Evolutionary conservation across 345 rosid genomes (phyloP), one percentile per base, ranked within the genome.

Genomic region (Odontarrhena argentea): DNA sequence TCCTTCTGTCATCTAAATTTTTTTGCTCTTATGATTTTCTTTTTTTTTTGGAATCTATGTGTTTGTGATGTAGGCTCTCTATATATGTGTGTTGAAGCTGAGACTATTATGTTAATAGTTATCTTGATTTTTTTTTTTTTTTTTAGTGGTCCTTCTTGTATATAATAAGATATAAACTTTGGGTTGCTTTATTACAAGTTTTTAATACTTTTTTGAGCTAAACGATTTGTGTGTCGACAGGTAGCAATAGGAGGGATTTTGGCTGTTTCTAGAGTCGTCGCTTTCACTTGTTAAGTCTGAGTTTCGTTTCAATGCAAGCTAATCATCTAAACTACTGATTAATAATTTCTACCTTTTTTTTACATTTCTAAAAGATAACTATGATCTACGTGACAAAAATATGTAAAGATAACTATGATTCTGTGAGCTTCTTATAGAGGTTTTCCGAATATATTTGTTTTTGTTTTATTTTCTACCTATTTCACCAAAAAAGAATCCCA

Each of bases 1-100:
- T 44, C 62, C 83, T 40, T 70, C 79, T 10, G 71, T 66, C 86
- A 81, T 84, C 63, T 35, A 32, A 49, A 36, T 25, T 52, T 24
- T 1, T 45, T 55, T 25, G 35, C 34, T 43, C 43, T 51, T 69
- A 14, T 63, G 52, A n/a, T 60, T 25, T 35, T 1, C 32, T 46
- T 52, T 22, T 59, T 28, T 51, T 66, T 64, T 30, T 35, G 56
- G 77, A 67, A 73, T 37, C 57, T 73, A 36, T 66, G 13, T 67
- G 45, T 54, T 52, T 60, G 63, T 67, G 63, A 73, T 26, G 60
- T 47, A 60, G 45, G 57, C 38, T 57, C 40, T 57, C 49, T 74
- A 46, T 74, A 60, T 74, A 66, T 45, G 62, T 60, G 43, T 47
- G 68, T 32, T 37, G 62, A 54, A 51, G 62, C 70, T 73, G 40